Base-by-base conservation (phyloP, 129 eudicot genomes). In the Oenanthe sinensis region DNA sequence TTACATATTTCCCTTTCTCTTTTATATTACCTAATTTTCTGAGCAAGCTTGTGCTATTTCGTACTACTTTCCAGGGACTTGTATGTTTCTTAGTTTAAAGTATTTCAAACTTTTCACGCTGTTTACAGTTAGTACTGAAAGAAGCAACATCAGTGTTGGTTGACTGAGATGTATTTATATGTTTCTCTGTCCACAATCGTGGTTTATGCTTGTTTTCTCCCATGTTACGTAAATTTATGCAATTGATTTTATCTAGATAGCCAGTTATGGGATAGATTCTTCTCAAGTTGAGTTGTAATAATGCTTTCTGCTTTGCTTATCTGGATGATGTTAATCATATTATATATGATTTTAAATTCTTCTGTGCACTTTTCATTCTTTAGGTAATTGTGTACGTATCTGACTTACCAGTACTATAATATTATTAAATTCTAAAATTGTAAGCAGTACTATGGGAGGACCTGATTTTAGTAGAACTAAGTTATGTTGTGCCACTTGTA, bases 401-500 rank as follows among this genome's bases (percentile, higher is more conserved):
- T 60, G 33, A 3, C n/a, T 24, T 22, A n/a, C 5, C 5, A 9
- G 12, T n/a, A 58, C 1, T 58, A 12, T 65, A 40, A 30, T 65
- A 3, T 30, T 28, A 28, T 3, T 28, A 63, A 65, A 36, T 24
- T 22, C 10, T 62, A 62, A 28, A 28, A 26, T 62, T 62, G 17
- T 60, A 22, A 60, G 15, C 19, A 11, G 71, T 28, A 63, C 10
- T 16, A 28, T 5, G 12, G 20, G 42, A 69, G 14, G 42, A 28
- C 74, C 74, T 33, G 8, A 28, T 7, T 36, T 69, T 8, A 6
- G 45, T 36, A 37, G 4, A 70, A 33, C 24, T 70, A 70, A 70
- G 22, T 70, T 37, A 15, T 70, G 46, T 15, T 70, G 45, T 72
- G 43, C 80, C 24, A 26, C 77, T 81, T 87, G 81, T 75, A 93